Conservation (phyloP, 2,329 filamentous ascomycete species). For the Talaromyces sp. region DNA sequence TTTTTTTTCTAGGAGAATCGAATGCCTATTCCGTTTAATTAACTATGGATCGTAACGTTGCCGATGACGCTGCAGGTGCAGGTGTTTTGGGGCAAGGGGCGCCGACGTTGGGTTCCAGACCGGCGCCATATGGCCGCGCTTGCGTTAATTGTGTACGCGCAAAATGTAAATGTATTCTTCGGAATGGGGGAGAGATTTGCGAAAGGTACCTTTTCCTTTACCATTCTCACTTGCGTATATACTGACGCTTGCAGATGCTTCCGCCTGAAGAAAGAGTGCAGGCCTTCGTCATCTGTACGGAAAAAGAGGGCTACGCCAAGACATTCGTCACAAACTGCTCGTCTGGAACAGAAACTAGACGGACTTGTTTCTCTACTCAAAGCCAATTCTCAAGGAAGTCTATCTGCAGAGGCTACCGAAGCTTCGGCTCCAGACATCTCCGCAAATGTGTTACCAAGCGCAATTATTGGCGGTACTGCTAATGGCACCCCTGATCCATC, state of each 20-base stretch:
- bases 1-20: not conserved
- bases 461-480: not conserved
- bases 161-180: conserved; percentile 27
- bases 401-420: conserved; percentile 1
- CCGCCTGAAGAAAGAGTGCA: conserved; percentile 43
- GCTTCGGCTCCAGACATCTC: not conserved
- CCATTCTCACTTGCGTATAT: not conserved
- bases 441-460: not conserved
- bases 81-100: not conserved
- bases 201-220: conserved; percentile 10
- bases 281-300: conserved; percentile 35
- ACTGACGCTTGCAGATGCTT: conserved; percentile 34
- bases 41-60: not conserved
- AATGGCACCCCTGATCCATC: not conserved
- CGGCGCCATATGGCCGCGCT: conserved; percentile 21
- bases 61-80: not conserved
- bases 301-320: conserved; percentile 23
- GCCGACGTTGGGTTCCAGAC: not conserved
- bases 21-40: not conserved
- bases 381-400: conserved; percentile 20
- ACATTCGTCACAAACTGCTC: conserved; percentile 21
- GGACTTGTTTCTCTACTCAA: conserved; percentile 28
- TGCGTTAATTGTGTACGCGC: conserved; percentile 26
- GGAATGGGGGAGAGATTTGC: conserved; percentile 18
- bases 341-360: conserved; percentile 29